Percentiles rank a stretch among this genome's conserved stretches.
Evolutionary conservation across 805 yeast species (phyloP).

Genomic region (Pichia deserticola): DNA sequence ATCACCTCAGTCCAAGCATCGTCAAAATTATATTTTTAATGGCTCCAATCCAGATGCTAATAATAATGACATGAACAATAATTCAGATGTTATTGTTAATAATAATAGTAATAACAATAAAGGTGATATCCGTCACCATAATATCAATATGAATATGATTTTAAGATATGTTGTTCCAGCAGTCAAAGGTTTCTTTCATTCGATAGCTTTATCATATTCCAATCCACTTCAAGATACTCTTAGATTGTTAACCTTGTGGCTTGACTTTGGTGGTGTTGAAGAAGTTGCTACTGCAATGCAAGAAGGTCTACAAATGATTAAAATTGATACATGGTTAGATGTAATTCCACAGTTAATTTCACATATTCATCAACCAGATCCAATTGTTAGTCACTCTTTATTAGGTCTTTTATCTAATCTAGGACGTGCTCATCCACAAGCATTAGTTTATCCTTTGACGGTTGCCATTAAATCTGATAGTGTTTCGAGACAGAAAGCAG

Average conservation of each 20-base stretch:
- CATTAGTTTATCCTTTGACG: slow-evolving; percentile 87
- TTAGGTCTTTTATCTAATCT: slow-evolving; percentile 75
- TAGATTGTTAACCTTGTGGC: slow-evolving; percentile 88
- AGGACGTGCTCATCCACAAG: slow-evolving; percentile 96
- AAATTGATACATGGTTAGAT: slow-evolving; percentile 89
- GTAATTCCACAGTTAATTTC: slow-evolving; percentile 95
- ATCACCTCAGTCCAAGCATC: slow-evolving; percentile 39
- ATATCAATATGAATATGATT: slow-evolving; percentile 46
- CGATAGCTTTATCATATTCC: slow-evolving; percentile 79
- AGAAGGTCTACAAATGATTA: slow-evolving; percentile 85
- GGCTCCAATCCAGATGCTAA: background rate
- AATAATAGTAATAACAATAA: background rate
- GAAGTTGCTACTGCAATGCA: slow-evolving; percentile 87
- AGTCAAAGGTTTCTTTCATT: slow-evolving; percentile 89
- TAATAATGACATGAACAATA: background rate
- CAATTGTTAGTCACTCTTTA: slow-evolving; percentile 70
- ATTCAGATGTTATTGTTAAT: background rate
- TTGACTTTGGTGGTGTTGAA: slow-evolving; percentile 87
- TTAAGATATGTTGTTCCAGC: slow-evolving; percentile 93
- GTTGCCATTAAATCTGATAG: slow-evolving; percentile 95
- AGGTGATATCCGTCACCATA: slow-evolving; percentile 8
- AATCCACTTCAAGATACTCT: slow-evolving; percentile 90
- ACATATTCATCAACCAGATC: slow-evolving; percentile 92
- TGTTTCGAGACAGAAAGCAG: slow-evolving; percentile 83
- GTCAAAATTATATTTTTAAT: slow-evolving; percentile 11